phyloP scores from a whole-genome alignment of 495 filamentous ascomycete species.

The Neurospora hispaniola region DNA sequence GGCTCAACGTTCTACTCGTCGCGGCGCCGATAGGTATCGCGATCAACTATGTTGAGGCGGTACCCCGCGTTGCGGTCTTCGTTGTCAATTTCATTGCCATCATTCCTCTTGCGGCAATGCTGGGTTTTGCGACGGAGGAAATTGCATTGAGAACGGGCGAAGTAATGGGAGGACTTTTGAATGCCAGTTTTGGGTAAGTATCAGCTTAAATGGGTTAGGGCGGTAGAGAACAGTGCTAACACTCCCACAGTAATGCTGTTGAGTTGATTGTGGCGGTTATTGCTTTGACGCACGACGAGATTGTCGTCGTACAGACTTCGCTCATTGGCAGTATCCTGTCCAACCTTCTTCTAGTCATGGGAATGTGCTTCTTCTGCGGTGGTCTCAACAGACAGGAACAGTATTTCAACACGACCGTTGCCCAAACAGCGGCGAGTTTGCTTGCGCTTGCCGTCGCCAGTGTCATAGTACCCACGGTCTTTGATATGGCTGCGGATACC shows the following conservation, averaged over 20 bases:
- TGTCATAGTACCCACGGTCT: constrained; percentile 84
- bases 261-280: constrained; percentile 87
- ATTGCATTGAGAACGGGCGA: constrained; percentile 74
- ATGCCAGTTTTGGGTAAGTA: constrained; percentile 75
- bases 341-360: constrained; percentile 83
- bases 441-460: constrained; percentile 68
- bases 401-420: constrained; percentile 87
- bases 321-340: constrained; percentile 85
- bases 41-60: constrained; percentile 48
- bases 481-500: constrained; percentile 39
- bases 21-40: constrained; percentile 71
- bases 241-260: constrained; percentile 61
- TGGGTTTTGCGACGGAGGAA: constrained; percentile 90
- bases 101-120: constrained; percentile 74
- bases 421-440: constrained; percentile 78
- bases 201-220: neutral
- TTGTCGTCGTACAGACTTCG: constrained; percentile 86
- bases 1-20: constrained; percentile 75
- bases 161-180: constrained; percentile 74
- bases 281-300: constrained; percentile 58
- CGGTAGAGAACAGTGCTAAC: neutral
- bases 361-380: constrained; percentile 89
- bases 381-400: constrained; percentile 73
- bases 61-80: constrained; percentile 55
- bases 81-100: constrained; percentile 85